Percentiles rank a stretch among this genome's conserved stretches.
These are phyloP conservation scores for Xylaria polymorpha DNA, from an alignment of 2,329 filamentous ascomycete species.

Conservation along the genomic window DNA sequence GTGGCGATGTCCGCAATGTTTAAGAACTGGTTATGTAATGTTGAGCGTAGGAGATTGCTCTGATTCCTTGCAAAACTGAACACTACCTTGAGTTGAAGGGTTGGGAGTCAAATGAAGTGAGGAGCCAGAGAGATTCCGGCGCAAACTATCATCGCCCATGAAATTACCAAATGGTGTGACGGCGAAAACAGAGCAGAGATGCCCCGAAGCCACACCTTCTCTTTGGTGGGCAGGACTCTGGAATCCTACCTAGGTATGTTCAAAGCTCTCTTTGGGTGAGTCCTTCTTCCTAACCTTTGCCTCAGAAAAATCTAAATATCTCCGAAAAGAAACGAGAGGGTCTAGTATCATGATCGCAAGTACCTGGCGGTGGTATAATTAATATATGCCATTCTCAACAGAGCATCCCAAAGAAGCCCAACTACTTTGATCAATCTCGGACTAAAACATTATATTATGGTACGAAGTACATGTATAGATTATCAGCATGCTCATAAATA, in stretches of 20 bases:
- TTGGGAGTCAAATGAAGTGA: neutral
- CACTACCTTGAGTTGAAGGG: neutral
- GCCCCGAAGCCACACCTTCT: neutral
- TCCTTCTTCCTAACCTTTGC: no score
- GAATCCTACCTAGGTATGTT: neutral
- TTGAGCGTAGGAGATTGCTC: neutral
- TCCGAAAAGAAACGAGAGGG: neutral
- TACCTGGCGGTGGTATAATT: neutral
- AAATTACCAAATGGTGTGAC: neutral
- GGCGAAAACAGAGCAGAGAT: neutral
- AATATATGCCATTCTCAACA: neutral
- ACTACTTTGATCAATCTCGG: neutral
- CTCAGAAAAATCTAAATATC: neutral
- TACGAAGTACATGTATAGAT: neutral
- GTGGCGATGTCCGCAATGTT: neutral
- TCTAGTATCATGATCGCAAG: neutral
- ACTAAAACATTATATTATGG: neutral
- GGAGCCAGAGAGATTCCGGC: neutral
- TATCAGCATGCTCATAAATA: neutral
- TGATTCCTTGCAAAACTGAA: neutral
- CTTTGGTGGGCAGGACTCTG: neutral
- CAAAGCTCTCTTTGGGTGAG: neutral
- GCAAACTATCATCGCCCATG: neutral
- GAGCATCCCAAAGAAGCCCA: neutral
- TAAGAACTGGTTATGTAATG: neutral